These are phyloP conservation scores for Tolypocladium inflatum DNA, from an alignment of 2,329 filamentous ascomycete genomes.

Conservation along the genomic window DNA sequence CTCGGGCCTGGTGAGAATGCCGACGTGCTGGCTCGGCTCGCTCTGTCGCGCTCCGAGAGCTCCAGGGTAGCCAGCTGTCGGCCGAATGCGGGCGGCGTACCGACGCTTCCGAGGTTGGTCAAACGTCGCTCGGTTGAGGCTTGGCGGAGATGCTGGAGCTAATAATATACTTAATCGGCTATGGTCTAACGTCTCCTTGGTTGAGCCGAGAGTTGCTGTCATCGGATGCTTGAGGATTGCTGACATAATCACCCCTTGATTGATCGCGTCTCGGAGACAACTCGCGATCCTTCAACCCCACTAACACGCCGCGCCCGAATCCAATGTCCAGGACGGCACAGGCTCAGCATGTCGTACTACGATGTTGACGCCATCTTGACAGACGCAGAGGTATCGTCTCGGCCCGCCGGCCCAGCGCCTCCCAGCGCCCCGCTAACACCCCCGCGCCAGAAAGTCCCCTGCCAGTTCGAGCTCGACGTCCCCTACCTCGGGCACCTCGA, in stretches of 20 bases:
- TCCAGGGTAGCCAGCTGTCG: background rate
- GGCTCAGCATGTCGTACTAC: conserved; percentile 60
- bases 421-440: background rate
- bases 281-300: background rate
- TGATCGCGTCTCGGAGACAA: background rate
- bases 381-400: conserved; percentile 60
- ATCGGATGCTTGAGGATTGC: background rate
- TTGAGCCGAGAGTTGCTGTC: background rate
- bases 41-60: background rate
- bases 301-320: background rate
- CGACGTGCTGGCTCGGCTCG: background rate
- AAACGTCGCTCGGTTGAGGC: background rate
- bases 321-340: background rate
- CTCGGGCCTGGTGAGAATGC: background rate
- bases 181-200: background rate
- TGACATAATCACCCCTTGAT: background rate
- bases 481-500: conserved; percentile 83
- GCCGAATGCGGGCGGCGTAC: background rate
- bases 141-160: background rate
- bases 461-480: conserved; percentile 86
- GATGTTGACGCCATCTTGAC: conserved; percentile 77
- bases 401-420: background rate
- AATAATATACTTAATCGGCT: background rate
- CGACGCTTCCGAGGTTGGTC: background rate
- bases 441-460: conserved; percentile 71